Conservation (phyloP, 768 basidiomycete genomes). For the Mycena olivaceomarginata region DNA sequence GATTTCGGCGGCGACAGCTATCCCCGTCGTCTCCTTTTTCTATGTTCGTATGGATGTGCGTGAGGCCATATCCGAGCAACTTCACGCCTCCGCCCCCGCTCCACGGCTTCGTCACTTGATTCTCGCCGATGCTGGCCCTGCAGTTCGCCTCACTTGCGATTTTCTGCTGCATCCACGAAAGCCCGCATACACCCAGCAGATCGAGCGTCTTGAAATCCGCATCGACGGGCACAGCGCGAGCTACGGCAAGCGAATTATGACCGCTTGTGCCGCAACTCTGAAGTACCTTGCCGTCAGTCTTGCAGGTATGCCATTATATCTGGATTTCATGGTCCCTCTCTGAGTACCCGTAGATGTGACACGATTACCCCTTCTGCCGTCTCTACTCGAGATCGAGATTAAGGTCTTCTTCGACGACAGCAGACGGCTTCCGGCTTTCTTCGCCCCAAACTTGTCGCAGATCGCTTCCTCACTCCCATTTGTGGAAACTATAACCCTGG, state of each 20-base stretch:
- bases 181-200: neutral
- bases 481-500: neutral
- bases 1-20: neutral
- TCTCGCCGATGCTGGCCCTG: neutral
- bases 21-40: neutral
- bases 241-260: conserved; percentile 14
- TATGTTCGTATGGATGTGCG: neutral
- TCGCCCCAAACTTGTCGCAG: neutral
- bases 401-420: conserved; percentile 11
- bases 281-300: conserved; percentile 8
- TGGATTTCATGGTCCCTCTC: too few relatives aligned
- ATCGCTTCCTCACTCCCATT: conserved; percentile 22
- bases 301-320: neutral
- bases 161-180: conserved; percentile 10
- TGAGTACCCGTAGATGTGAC: neutral
- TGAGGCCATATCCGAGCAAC: neutral
- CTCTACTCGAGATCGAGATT: neutral
- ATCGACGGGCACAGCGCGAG: neutral
- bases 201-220: conserved; percentile 16
- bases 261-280: conserved; percentile 16
- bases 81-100: neutral
- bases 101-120: conserved; percentile 10
- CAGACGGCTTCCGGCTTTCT: neutral
- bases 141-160: neutral
- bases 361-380: conserved; percentile 17